phyloP scores from a whole-genome alignment of 345 rosid genomes.

The Brassica carinata region DNA sequence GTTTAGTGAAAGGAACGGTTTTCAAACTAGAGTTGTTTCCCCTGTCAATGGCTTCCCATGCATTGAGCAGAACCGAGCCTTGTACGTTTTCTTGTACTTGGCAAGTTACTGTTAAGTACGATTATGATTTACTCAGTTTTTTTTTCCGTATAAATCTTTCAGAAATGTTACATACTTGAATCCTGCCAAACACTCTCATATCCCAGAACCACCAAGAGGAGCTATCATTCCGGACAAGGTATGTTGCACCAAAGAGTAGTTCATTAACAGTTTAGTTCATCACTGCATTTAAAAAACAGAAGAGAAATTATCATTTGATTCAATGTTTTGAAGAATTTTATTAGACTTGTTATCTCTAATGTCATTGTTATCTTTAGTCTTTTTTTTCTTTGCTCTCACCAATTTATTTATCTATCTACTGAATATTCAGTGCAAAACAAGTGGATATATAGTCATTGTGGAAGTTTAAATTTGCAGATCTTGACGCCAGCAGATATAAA shows the following conservation, averaged over 20 bases:
- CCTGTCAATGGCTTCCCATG: conserved; percentile 73
- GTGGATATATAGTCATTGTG: conserved; percentile 2
- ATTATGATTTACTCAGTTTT: conserved; percentile 26
- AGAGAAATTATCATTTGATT: neutral
- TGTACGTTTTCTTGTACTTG: conserved; percentile 54
- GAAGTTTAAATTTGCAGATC: conserved; percentile 51
- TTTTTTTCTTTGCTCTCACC: neutral
- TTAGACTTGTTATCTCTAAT: neutral
- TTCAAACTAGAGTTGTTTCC: conserved; percentile 47
- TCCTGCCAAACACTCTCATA: conserved; percentile 61
- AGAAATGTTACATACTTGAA: conserved; percentile 74
- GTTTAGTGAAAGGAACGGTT: conserved; percentile 65
- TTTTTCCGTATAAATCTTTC: conserved; percentile 28
- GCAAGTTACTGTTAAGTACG: conserved; percentile 22
- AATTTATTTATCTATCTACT: conserved; percentile 7
- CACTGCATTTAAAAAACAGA: neutral
- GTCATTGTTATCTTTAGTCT: neutral
- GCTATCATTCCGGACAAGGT: conserved; percentile 79
- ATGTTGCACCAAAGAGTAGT: conserved; percentile 6
- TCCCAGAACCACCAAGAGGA: conserved; percentile 76
- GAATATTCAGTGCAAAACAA: conserved; percentile 18
- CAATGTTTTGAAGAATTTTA: neutral
- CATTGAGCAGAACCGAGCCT: conserved; percentile 61
- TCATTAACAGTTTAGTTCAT: conserved; percentile 5
- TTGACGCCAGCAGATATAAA: conserved; percentile 70